Evolutionary conservation across 2,329 filamentous ascomycete genomes (phyloP).

Genomic region (Aspergillus sp.): DNA sequence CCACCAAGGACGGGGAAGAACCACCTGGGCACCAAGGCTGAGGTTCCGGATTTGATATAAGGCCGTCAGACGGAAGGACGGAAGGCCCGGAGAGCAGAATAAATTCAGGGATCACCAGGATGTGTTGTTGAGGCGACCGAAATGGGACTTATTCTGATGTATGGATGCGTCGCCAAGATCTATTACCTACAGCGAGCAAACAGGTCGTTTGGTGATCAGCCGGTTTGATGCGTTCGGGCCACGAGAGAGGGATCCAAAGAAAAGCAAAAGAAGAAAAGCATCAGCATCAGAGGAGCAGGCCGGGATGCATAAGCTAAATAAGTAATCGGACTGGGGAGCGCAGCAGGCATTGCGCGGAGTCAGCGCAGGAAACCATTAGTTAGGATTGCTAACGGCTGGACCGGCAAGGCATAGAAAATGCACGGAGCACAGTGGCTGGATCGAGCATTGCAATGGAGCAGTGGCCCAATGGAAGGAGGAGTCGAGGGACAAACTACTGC

Average conservation of each 20-base stretch:
- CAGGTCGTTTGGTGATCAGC: background rate
- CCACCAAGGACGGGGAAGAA: conserved; percentile 2
- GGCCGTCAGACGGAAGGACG: background rate
- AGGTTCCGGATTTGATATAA: background rate
- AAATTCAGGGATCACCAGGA: background rate
- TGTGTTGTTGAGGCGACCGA: background rate
- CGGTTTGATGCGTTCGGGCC: background rate
- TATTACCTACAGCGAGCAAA: background rate
- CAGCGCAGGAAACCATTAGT: conserved; percentile 5
- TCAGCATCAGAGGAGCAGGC: background rate
- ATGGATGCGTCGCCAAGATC: conserved; percentile 3
- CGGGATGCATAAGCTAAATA: background rate
- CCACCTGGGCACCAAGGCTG: background rate
- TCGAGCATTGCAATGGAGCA: background rate
- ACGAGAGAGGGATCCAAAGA: background rate
- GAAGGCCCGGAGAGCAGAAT: background rate
- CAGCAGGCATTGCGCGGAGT: background rate
- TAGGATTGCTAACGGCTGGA: conserved; percentile 14
- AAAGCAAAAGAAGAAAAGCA: background rate
- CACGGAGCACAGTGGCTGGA: conserved; percentile 13
- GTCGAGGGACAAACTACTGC: conserved; percentile 1
- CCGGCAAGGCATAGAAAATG: conserved; percentile 14
- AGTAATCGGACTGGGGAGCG: background rate
- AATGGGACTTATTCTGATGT: background rate
- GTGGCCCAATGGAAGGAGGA: background rate